These are phyloP conservation scores for Rhizopus sp. DNA, from an alignment of 371 early-diverging fungal species.

Conservation along the genomic window DNA sequence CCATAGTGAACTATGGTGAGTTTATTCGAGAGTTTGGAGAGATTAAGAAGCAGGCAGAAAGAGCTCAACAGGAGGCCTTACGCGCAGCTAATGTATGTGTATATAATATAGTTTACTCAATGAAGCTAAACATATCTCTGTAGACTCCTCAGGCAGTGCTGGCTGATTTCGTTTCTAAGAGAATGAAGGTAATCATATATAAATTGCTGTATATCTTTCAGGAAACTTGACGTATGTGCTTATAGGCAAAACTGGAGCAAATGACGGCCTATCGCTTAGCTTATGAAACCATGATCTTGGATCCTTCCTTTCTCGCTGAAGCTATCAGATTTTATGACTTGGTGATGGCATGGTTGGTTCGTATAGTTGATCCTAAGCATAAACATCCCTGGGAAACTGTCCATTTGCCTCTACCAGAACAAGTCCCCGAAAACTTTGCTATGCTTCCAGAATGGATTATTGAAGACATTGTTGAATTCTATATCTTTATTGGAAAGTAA, in stretches of 20 bases:
- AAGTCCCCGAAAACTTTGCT: conserved; percentile 63
- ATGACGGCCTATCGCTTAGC: conserved; percentile 70
- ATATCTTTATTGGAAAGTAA: conserved; percentile 64
- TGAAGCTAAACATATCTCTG: background rate
- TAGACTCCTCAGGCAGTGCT: conserved; percentile 48
- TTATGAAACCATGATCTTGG: conserved; percentile 77
- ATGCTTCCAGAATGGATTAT: conserved; percentile 93
- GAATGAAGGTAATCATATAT: conserved; percentile 43
- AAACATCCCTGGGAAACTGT: conserved; percentile 59
- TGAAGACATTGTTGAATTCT: conserved; percentile 83
- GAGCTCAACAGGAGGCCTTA: conserved; percentile 53
- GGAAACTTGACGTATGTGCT: background rate
- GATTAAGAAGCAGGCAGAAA: conserved; percentile 55
- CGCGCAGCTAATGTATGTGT: conserved; percentile 41
- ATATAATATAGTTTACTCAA: background rate
- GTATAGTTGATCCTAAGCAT: conserved; percentile 57
- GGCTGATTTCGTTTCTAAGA: conserved; percentile 56
- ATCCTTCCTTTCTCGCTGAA: conserved; percentile 62
- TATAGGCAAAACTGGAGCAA: conserved; percentile 48
- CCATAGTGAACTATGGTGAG: conserved; percentile 66
- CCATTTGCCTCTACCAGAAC: conserved; percentile 53
- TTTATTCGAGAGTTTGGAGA: conserved; percentile 71
- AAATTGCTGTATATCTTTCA: background rate
- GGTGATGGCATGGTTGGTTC: conserved; percentile 80
- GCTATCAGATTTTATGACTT: conserved; percentile 79